Evolutionary conservation across 2,329 filamentous ascomycete genomes (phyloP), one percentile per base, ranked within the genome.

Genomic region (Clonostachys solani): DNA sequence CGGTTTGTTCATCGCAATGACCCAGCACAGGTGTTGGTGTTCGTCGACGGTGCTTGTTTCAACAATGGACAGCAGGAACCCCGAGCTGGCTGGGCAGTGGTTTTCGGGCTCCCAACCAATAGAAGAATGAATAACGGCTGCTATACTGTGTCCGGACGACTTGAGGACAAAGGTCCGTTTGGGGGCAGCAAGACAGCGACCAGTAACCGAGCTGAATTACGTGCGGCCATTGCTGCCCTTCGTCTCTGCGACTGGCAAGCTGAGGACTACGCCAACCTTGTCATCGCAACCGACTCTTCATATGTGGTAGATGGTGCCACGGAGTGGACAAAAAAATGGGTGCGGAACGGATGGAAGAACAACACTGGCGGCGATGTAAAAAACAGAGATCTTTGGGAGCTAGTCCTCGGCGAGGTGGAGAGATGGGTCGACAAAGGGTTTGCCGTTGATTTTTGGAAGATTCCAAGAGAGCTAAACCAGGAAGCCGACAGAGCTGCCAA

Each of bases 191-290:
- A 16, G 6, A 44, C 52, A 8, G 71, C 74, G 49, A 79, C 67
- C 17, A 79, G 68, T 61, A 77, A 80, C 52, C 67, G 78, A 5
- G 79, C 79, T 4, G 75, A 81, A 56, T 68, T 83, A 7, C 77
- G 77, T 13, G 77, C 77, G 6, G 73, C 73, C 6, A 71, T 80
- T 42, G 73, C 66, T 6, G 79, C 71, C 5, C 63, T 81, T 19
- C 62, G 68, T 29, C 71, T 66, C 52, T 60, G 66, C 4, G 9
- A 56, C 50, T 80, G 75, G 76, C n/a, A 13, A 0, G 60, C 55
- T 5, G 72, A 78, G 56, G 55, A 70, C 47, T 61, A 63, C 60
- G 37, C 49, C 12, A 60, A 58, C 3, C 6, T 81, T 3, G 71
- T 80, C 36, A 67, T 83, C 48, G 78, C 77, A 3, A 78, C 75